phyloP scores from a whole-genome alignment of 345 rosid genomes.

The Excoecaria agallocha region DNA sequence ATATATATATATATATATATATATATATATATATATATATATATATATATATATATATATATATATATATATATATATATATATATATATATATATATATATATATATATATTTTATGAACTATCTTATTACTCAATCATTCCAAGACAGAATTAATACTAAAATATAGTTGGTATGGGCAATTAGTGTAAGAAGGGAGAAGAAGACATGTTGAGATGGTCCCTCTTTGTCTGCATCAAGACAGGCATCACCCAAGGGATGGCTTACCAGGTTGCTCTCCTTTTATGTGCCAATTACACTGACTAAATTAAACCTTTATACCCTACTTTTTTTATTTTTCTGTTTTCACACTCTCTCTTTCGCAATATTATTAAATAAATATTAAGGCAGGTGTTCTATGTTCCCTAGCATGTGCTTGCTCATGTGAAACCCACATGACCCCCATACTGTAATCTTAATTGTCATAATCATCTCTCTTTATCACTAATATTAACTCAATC shows the following conservation, averaged over 20 bases:
- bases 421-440: constrained; percentile 64
- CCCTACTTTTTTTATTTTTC: background rate
- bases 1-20: no score
- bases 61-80: no score
- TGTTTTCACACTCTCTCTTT: background rate
- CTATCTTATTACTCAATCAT: no score
- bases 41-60: no score
- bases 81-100: no score
- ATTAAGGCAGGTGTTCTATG: constrained; percentile 53
- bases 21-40: no score
- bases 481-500: background rate
- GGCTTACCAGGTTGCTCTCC: constrained; percentile 33
- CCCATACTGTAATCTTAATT: constrained; percentile 39
- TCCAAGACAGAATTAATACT: no score
- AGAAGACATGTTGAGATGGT: constrained; percentile 41
- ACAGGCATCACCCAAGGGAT: constrained; percentile 27
- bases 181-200: constrained; percentile 16
- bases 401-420: constrained; percentile 57
- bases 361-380: background rate
- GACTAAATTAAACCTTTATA: background rate
- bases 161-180: no score
- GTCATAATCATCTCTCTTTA: constrained; percentile 6
- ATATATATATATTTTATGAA: no score
- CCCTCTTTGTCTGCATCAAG: constrained; percentile 36
- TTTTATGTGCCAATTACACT: no score